Evolutionary conservation across 2,329 filamentous ascomycete species (phyloP).

Genomic region (Mycosphaerella sp.): DNA sequence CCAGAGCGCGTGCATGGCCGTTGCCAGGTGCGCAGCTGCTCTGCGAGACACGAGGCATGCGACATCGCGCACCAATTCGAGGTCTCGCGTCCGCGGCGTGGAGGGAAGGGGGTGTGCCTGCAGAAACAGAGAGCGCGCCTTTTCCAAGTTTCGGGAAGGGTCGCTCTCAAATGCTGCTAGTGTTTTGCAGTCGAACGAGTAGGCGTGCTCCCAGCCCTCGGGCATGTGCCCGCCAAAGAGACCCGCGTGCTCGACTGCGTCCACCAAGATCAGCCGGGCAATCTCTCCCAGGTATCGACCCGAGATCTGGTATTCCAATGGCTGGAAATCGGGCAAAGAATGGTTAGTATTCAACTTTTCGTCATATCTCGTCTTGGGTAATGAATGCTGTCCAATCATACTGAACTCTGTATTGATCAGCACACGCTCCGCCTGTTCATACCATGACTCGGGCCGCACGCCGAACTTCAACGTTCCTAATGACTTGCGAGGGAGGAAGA

Average conservation of each 20-base stretch:
- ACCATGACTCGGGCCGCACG: constrained; percentile 48
- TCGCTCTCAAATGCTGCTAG: constrained; percentile 53
- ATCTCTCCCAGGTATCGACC: constrained; percentile 60
- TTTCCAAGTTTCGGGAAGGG: constrained; percentile 34
- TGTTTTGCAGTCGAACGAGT: constrained; percentile 54
- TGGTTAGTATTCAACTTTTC: constrained; percentile 53
- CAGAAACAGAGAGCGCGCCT: constrained; percentile 44
- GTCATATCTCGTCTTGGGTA: constrained; percentile 57
- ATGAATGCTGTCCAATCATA: constrained; percentile 56
- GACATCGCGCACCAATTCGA: constrained; percentile 49
- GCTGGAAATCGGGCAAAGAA: constrained; percentile 56
- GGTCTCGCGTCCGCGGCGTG: constrained; percentile 35
- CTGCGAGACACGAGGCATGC: constrained; percentile 51
- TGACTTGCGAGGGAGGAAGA: constrained; percentile 52
- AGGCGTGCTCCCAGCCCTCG: constrained; percentile 48
- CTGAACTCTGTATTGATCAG: constrained; percentile 61
- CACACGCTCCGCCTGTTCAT: constrained; percentile 52
- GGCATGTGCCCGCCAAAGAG: constrained; percentile 54
- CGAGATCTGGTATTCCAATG: constrained; percentile 58
- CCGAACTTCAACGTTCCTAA: constrained; percentile 53
- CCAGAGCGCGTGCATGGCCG: constrained; percentile 58
- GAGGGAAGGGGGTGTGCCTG: constrained; percentile 45
- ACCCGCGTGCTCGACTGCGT: constrained; percentile 50
- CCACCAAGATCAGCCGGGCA: constrained; percentile 53
- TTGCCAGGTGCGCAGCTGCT: constrained; percentile 57